A percentile compares a stretch with the other conserved stretches of the same genome.
These are phyloP conservation scores for Vararia minispora DNA, from an alignment of 768 basidiomycete genomes.

Conservation along the genomic window DNA sequence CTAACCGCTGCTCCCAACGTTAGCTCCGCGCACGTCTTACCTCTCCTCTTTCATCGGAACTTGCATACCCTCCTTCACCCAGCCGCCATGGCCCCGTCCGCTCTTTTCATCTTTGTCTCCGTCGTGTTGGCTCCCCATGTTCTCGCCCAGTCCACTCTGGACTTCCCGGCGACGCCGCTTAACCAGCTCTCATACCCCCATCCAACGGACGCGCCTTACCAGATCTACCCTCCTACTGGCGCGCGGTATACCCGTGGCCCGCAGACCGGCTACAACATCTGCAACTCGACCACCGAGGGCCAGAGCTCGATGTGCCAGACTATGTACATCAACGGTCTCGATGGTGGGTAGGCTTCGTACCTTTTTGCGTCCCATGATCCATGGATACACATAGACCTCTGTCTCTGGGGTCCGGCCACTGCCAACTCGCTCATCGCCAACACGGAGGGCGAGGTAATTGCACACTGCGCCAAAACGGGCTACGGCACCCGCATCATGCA, in stretches of 20 bases:
- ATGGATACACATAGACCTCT: conserved; percentile 45
- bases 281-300: conserved; percentile 58
- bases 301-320: conserved; percentile 63
- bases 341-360: conserved; percentile 26
- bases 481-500: conserved; percentile 69
- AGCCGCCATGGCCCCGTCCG: conserved; percentile 26
- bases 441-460: conserved; percentile 59
- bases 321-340: conserved; percentile 46
- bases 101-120: conserved; percentile 24
- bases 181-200: conserved; percentile 18
- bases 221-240: conserved; percentile 31
- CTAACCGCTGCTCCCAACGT: no score
- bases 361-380: rapidly evolving
- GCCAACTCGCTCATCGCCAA: conserved; percentile 48
- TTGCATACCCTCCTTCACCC: no score
- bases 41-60: no score
- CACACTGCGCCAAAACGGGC: conserved; percentile 66
- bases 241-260: conserved; percentile 44
- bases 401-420: conserved; percentile 49
- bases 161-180: conserved; percentile 20
- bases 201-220: conserved; percentile 27
- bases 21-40: no score
- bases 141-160: conserved; percentile 15
- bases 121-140: conserved; percentile 18
- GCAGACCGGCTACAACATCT: conserved; percentile 56